These are phyloP conservation scores for Taiozyma onychis DNA, from an alignment of 1,139 yeast species.

Conservation along the genomic window DNA sequence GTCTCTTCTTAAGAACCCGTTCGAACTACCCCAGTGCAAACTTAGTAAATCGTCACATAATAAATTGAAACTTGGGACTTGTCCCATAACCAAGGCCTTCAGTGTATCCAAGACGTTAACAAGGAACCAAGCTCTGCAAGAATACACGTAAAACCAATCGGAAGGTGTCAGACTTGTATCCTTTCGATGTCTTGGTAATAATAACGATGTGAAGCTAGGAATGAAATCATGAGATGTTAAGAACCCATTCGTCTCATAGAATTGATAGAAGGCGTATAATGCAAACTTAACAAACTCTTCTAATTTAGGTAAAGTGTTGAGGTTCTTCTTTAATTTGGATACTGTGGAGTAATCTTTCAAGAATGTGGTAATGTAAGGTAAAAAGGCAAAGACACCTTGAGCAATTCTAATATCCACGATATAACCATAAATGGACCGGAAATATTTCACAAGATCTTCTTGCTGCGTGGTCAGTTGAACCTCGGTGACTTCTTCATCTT, in stretches of 20 bases:
- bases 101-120: conserved; percentile 16
- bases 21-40: conserved; percentile 22
- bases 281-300: conserved; percentile 15
- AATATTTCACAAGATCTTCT: conserved; percentile 5
- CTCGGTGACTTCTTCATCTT: not conserved
- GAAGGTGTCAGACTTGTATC: conserved; percentile 13
- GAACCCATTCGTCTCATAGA: conserved; percentile 21
- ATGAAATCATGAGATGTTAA: conserved; percentile 18
- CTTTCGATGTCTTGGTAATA: conserved; percentile 12
- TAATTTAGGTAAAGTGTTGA: conserved; percentile 10
- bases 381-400: conserved; percentile 16
- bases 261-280: conserved; percentile 16
- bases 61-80: not conserved
- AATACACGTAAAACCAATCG: conserved; percentile 22
- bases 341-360: conserved; percentile 16
- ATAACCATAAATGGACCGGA: conserved; percentile 18
- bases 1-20: conserved; percentile 16
- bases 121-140: conserved; percentile 20
- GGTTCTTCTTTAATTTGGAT: conserved; percentile 10
- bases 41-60: conserved; percentile 17
- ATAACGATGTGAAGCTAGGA: conserved; percentile 11
- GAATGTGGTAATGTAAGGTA: conserved; percentile 20
- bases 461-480: conserved; percentile 6
- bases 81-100: conserved; percentile 4
- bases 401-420: conserved; percentile 23